Evolutionary conservation across 2,329 filamentous ascomycete genomes (phyloP), one percentile per base, ranked within the genome.

Genomic region (Ophiocordyceps camponoti-floridani): DNA sequence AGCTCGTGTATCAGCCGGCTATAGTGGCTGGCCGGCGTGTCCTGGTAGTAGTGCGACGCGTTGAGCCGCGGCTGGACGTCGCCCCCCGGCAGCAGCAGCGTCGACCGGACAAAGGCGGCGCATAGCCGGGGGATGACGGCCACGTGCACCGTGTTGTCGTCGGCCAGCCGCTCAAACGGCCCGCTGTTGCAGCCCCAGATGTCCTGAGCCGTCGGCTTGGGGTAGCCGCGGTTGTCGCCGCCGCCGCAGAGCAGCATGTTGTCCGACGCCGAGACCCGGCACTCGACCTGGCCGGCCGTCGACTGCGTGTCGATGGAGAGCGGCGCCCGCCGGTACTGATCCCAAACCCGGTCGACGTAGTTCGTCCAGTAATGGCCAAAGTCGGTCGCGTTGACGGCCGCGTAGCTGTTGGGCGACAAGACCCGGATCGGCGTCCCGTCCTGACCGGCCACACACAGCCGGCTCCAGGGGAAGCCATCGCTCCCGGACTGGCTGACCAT

Each of bases 1-100:
- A 73, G 66, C 35, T 67, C 58, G 57, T 82, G 79, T 2, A 82
- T 67, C 37, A 82, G 63, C 9, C 73, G 64, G 28, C 72, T 63
- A 54, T 79, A 82, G 54, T 80, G 76, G 51, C 60, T 66, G 11
- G 67, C 69, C 0, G 67, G 63, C 41, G 58, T 50, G n/a, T 27
- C 47, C 2, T 54, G 57, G 54, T 75, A 75, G 57, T 73, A 75
- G 26, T 47, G 46, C n/a, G 51, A 48, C 0, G 57, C 48, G 4
- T 51, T 44, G 0, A 66, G 47, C 7, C 56, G 56, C 1, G 72
- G 72, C 53, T 72, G 66, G 4, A 62, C 47, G 49, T 68, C 53
- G 27, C 71, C 72, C 1, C 66, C 69, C 14, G 62, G 56, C 3
- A 69, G 27, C 40, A 72, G 58, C 9, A 69, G 60, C 14, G 63